Percentiles rank a stretch among this genome's conserved stretches.
Evolutionary conservation across 805 yeast species (phyloP).

Genomic region (Ogataea paradorogensis): DNA sequence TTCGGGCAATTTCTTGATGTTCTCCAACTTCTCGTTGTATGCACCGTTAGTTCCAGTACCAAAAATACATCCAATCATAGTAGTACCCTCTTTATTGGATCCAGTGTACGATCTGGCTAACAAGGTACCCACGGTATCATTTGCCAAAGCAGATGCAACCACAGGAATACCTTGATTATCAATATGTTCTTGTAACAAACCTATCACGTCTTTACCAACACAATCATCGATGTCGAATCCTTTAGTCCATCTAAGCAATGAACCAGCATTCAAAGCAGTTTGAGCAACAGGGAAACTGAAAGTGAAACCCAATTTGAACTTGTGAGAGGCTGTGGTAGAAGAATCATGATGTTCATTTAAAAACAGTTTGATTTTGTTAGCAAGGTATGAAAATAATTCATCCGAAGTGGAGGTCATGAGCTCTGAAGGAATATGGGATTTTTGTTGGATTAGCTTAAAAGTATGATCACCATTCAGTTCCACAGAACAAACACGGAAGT

Average conservation of each 20-base stretch:
- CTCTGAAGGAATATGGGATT: conserved; percentile 75
- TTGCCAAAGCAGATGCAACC: conserved; percentile 80
- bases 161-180: conserved; percentile 61
- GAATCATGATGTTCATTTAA: conserved; percentile 58
- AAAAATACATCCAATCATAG: conserved; percentile 85
- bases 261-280: conserved; percentile 74
- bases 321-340: conserved; percentile 25
- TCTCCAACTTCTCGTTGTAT: conserved; percentile 72
- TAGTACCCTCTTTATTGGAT: conserved; percentile 62
- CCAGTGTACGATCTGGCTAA: conserved; percentile 81
- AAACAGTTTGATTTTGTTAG: conserved; percentile 64
- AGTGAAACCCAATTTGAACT: conserved; percentile 83
- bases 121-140: conserved; percentile 94
- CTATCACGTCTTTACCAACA: conserved; percentile 80
- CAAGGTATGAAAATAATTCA: conserved; percentile 72
- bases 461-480: conserved; percentile 72
- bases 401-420: conserved; percentile 65
- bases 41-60: conserved; percentile 99
- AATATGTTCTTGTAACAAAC: conserved; percentile 64
- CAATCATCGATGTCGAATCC: conserved; percentile 87
- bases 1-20: conserved; percentile 71
- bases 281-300: conserved; percentile 93
- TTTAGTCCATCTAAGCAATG: conserved; percentile 91
- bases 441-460: conserved; percentile 71
- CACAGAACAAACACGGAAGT: conserved; percentile 92